Percentiles rank a stretch among this genome's conserved stretches.
Conservation (phyloP, 768 basidiomycete species). For the Lyophyllum semitale region DNA sequence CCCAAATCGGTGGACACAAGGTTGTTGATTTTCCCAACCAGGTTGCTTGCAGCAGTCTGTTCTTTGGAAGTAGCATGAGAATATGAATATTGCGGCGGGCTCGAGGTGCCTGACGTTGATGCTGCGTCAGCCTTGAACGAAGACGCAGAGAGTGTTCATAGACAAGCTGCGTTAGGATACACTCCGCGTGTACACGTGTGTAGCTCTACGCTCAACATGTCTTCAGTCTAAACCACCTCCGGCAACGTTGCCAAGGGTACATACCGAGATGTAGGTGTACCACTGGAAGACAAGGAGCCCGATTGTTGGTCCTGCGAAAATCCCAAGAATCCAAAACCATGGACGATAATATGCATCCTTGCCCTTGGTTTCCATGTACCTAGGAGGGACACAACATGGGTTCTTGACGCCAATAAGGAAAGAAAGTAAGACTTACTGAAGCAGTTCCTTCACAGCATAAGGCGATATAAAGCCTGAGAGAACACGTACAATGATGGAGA, state of each 20-base stretch:
- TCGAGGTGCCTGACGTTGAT: neutral
- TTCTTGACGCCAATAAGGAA: neutral
- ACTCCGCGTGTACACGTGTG: constrained; percentile 47
- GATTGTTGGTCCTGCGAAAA: constrained; percentile 49
- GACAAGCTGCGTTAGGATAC: constrained; percentile 37
- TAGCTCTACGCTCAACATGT: constrained; percentile 34
- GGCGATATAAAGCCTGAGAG: constrained; percentile 32
- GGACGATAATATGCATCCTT: constrained; percentile 49
- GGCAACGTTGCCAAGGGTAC: constrained; percentile 1
- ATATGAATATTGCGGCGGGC: neutral
- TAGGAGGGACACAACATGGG: constrained; percentile 26
- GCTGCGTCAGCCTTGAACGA: constrained; percentile 46
- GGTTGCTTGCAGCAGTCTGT: constrained; percentile 30
- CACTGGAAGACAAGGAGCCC: constrained; percentile 47
- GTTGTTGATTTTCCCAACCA: constrained; percentile 77
- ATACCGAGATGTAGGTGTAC: constrained; percentile 50
- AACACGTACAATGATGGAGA: constrained; percentile 27
- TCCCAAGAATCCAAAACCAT: constrained; percentile 63
- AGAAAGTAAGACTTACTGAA: constrained; percentile 26
- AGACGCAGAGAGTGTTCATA: constrained; percentile 55
- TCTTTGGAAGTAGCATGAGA: neutral
- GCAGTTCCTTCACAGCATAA: constrained; percentile 39
- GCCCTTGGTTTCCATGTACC: constrained; percentile 58
- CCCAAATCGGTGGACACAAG: constrained; percentile 63
- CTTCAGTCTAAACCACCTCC: neutral